These are phyloP conservation scores for Suillus bovinus DNA, from an alignment of 768 basidiomycete genomes.

Conservation along the genomic window DNA sequence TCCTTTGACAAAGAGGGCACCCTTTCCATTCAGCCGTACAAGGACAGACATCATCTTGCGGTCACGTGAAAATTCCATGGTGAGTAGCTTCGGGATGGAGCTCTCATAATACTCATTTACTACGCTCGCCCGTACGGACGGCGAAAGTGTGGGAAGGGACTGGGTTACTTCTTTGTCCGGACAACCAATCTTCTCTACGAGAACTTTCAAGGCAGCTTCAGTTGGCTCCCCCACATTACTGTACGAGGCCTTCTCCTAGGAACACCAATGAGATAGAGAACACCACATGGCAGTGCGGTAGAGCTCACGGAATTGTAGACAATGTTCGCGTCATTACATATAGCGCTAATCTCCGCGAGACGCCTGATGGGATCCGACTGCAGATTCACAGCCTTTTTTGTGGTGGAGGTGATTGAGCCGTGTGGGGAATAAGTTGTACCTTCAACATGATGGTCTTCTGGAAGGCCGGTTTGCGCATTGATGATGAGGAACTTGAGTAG, in stretches of 20 bases:
- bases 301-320: slow-evolving; percentile 71
- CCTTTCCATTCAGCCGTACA: slow-evolving; percentile 62
- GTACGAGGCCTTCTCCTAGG: slow-evolving; percentile 78
- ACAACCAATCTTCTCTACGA: slow-evolving; percentile 92
- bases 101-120: slow-evolving; percentile 84
- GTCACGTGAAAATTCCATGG: slow-evolving; percentile 97
- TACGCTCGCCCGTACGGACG: slow-evolving; percentile 69
- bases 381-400: slow-evolving; percentile 65
- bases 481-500: slow-evolving; percentile 72
- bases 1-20: slow-evolving; percentile 92
- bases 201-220: slow-evolving; percentile 93
- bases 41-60: slow-evolving; percentile 99
- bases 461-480: slow-evolving; percentile 48
- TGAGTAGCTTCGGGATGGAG: slow-evolving; percentile 77
- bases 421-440: slow-evolving; percentile 91
- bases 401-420: slow-evolving; percentile 68
- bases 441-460: slow-evolving; percentile 78
- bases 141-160: slow-evolving; percentile 56
- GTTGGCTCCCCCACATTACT: slow-evolving; percentile 93
- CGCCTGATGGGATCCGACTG: slow-evolving; percentile 73
- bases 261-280: slow-evolving; percentile 7
- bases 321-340: slow-evolving; percentile 94
- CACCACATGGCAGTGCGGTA: background rate
- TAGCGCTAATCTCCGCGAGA: slow-evolving; percentile 86
- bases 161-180: slow-evolving; percentile 56